Conservation (phyloP, 1,284 basidiomycete genomes). For the Moniliophthora roreri region DNA sequence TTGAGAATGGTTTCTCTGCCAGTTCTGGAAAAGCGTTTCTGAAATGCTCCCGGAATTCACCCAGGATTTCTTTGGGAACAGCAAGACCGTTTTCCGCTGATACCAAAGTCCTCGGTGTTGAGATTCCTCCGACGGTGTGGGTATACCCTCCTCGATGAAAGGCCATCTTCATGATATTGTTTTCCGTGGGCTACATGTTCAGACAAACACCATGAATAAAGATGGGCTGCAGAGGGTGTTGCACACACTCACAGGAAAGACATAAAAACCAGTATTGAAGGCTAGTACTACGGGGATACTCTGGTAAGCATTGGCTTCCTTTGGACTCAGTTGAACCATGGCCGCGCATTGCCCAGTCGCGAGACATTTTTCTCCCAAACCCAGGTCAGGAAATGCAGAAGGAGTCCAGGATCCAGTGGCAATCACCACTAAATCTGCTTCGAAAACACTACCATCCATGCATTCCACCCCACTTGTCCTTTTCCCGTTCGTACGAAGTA, state of each 20-base stretch:
- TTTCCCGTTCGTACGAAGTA: slow-evolving; percentile 39
- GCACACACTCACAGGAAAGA: slow-evolving; percentile 64
- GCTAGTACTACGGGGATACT: slow-evolving; percentile 73
- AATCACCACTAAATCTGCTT: slow-evolving; percentile 61
- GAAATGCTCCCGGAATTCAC: slow-evolving; percentile 52
- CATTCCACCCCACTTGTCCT: slow-evolving; percentile 64
- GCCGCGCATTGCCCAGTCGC: slow-evolving; percentile 84
- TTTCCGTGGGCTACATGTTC: slow-evolving; percentile 58
- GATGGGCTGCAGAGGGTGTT: neutral
- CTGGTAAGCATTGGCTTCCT: slow-evolving; percentile 66
- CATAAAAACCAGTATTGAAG: slow-evolving; percentile 69
- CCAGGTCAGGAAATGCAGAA: slow-evolving; percentile 66
- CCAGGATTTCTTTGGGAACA: slow-evolving; percentile 59
- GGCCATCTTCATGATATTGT: slow-evolving; percentile 73
- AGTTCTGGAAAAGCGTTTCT: slow-evolving; percentile 71
- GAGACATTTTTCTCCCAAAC: slow-evolving; percentile 47
- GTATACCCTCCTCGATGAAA: slow-evolving; percentile 70
- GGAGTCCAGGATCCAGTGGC: slow-evolving; percentile 85
- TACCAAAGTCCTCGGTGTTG: slow-evolving; percentile 68
- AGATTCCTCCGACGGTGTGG: slow-evolving; percentile 44
- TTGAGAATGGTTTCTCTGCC: slow-evolving; percentile 61
- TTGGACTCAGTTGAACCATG: slow-evolving; percentile 69
- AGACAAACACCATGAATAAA: neutral
- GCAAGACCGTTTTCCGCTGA: slow-evolving; percentile 51
- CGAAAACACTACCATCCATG: slow-evolving; percentile 54